Evolutionary conservation across 208 protist species (phyloP).

Genomic region (Trypanosoma boissoni): DNA sequence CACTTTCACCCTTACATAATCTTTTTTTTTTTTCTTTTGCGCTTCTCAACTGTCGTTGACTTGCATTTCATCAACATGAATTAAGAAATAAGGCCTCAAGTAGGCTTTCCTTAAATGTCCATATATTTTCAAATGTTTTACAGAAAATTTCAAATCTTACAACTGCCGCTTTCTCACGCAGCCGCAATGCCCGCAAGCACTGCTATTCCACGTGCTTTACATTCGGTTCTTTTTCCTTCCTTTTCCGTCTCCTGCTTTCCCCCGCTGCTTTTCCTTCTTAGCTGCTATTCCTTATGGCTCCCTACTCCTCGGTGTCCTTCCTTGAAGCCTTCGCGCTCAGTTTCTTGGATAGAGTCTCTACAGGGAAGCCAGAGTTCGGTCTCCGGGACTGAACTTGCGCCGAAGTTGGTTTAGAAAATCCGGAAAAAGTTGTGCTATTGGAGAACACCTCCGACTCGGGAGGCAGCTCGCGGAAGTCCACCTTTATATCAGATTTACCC

Average conservation of each 20-base stretch:
- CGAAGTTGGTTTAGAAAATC: constrained; percentile 15
- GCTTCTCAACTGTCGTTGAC: no score
- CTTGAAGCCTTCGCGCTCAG: neutral
- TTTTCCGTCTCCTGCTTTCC: no score
- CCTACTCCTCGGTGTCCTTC: neutral
- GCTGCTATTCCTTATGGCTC: neutral
- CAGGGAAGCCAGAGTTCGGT: constrained; percentile 12
- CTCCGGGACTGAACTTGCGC: constrained; percentile 21
- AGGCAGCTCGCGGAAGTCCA: constrained; percentile 22
- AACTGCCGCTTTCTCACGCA: neutral
- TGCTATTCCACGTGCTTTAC: no score
- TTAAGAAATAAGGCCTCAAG: no score
- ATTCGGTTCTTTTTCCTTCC: no score
- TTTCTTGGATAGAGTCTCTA: neutral
- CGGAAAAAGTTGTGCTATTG: constrained; percentile 29
- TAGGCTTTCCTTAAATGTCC: no score
- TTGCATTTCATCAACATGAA: no score
- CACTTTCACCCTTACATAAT: no score
- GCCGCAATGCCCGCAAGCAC: neutral
- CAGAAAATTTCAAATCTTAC: neutral
- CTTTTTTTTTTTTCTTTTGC: no score
- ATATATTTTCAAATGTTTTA: no score
- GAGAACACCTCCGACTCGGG: constrained; percentile 18
- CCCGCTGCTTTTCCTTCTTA: constrained; percentile 17
- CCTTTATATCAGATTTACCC: constrained; percentile 17